A percentile compares a stretch with the other conserved stretches of the same genome.
phyloP scores from a whole-genome alignment of 1,284 basidiomycete species.

The Microbotryum scabiosae region DNA sequence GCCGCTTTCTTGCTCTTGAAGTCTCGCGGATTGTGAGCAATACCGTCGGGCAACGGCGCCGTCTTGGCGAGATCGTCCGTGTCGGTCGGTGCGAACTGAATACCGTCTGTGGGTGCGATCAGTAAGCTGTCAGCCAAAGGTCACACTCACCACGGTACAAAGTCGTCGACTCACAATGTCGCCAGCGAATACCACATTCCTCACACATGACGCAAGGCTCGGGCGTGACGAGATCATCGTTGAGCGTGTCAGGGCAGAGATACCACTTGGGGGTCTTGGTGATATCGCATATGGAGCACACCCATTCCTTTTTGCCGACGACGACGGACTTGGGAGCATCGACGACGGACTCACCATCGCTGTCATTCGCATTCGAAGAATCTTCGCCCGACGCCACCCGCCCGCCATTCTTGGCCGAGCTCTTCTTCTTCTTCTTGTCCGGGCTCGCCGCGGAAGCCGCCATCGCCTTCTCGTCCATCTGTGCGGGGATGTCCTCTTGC shows the following conservation, averaged over 20 bases:
- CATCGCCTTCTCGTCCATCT: constrained; percentile 29
- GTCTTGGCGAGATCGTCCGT: constrained; percentile 17
- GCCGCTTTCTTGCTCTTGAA: too few species aligned
- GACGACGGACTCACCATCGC: constrained; percentile 24
- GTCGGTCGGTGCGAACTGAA: constrained; percentile 20
- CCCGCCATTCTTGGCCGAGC: neutral
- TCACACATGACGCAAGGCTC: constrained; percentile 29
- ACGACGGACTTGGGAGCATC: constrained; percentile 11
- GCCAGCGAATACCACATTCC: constrained; percentile 31
- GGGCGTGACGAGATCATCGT: neutral
- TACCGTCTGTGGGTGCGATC: constrained; percentile 24
- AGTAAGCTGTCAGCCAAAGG: neutral
- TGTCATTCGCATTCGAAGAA: constrained; percentile 2
- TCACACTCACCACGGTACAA: neutral
- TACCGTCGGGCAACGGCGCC: neutral
- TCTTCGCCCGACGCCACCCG: constrained; percentile 1
- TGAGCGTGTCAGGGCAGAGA: constrained; percentile 27
- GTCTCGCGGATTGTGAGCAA: neutral
- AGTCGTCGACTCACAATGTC: constrained; percentile 29
- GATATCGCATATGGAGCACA: constrained; percentile 32
- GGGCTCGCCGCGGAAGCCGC: constrained; percentile 17
- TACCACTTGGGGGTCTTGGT: constrained; percentile 27
- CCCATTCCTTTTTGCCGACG: constrained; percentile 9
- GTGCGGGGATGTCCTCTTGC: constrained; percentile 30
- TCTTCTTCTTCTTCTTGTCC: neutral